Conservation (phyloP, 1,284 basidiomycete species). For the Cryptococcus neoformans region DNA sequence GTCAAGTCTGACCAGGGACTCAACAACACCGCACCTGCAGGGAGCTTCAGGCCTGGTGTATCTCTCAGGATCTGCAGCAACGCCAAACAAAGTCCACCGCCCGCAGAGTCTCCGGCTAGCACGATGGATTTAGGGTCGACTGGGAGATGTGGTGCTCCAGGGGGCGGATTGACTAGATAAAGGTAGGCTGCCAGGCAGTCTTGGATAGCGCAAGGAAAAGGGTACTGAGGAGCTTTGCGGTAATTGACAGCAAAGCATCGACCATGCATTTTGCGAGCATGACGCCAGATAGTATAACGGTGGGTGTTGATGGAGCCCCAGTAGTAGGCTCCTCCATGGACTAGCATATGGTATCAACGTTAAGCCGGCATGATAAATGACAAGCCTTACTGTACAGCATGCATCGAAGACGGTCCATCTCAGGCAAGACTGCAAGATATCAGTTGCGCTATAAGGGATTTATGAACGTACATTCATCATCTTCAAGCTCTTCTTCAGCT, state of each 20-base stretch:
- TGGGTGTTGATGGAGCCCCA: conserved; percentile 56
- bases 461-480: neutral
- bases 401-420: conserved; percentile 82
- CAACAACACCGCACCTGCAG: conserved; percentile 79
- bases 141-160: conserved; percentile 65
- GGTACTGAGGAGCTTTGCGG: conserved; percentile 84
- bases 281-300: conserved; percentile 73
- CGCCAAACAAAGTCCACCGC: conserved; percentile 81
- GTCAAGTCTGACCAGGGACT: conserved; percentile 82
- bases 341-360: conserved; percentile 17
- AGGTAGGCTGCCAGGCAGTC: conserved; percentile 79
- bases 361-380: neutral
- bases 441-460: neutral
- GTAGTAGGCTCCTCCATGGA: conserved; percentile 63
- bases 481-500: conserved; percentile 2
- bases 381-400: conserved; percentile 62
- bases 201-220: conserved; percentile 92
- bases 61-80: conserved; percentile 92
- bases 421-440: conserved; percentile 51
- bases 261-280: conserved; percentile 82
- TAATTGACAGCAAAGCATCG: conserved; percentile 88
- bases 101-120: conserved; percentile 85
- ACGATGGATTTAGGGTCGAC: conserved; percentile 81
- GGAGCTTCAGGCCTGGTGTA: conserved; percentile 65
- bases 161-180: conserved; percentile 70